phyloP scores from a whole-genome alignment of 768 basidiomycete genomes.

The Suillus weaverae region DNA sequence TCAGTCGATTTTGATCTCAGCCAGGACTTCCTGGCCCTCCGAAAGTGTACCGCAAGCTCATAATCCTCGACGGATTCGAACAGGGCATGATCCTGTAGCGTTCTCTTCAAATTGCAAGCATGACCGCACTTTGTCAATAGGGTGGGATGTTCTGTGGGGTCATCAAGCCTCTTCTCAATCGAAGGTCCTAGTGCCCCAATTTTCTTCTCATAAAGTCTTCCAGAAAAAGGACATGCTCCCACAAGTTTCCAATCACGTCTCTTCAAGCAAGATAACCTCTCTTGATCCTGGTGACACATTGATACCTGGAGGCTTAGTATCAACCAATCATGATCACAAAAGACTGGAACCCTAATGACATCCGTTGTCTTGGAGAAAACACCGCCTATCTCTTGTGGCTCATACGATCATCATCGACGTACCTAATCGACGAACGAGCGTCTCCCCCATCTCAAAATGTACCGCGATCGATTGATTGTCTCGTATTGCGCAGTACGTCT shows the following conservation, averaged over 20 bases:
- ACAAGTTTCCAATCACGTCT: background rate
- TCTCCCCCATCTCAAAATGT: background rate
- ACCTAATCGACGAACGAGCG: background rate
- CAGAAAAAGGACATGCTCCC: background rate
- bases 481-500: background rate
- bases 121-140: too few relatives aligned
- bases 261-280: background rate
- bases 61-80: too few relatives aligned
- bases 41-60: too few relatives aligned
- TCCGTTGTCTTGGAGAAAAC: background rate
- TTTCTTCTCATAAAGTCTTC: background rate
- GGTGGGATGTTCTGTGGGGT: background rate
- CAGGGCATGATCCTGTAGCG: too few relatives aligned
- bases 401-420: background rate
- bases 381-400: background rate
- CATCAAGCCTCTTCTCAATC: background rate
- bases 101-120: background rate
- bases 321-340: background rate
- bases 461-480: background rate
- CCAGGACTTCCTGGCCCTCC: too few relatives aligned
- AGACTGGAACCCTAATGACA: background rate
- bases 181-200: background rate
- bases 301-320: background rate
- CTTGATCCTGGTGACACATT: background rate
- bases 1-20: too few relatives aligned